phyloP scores from a whole-genome alignment of 345 rosid genomes.

The Psidium guajava region DNA sequence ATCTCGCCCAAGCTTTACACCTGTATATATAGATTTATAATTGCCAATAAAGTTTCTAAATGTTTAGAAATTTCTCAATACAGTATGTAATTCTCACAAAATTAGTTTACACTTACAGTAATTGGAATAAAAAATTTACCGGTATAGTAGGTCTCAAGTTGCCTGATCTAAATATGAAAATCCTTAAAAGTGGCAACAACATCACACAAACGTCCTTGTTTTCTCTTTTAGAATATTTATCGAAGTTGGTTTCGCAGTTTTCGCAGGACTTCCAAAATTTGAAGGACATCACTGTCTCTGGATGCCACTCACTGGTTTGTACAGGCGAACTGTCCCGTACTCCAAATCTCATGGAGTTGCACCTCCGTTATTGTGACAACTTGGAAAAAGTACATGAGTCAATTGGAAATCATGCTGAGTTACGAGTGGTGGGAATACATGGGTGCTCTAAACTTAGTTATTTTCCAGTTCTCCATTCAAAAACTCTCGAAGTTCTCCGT shows the following conservation, averaged over 20 bases:
- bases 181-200: neutral
- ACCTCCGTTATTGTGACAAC: rapidly evolving
- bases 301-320: neutral
- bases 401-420: neutral
- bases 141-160: too few relatives aligned
- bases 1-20: too few relatives aligned
- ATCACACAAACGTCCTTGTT: neutral
- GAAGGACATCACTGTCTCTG: too few relatives aligned
- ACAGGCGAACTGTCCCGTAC: rapidly evolving
- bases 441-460: neutral
- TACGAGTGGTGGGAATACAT: rapidly evolving
- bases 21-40: neutral
- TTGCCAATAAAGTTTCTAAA: too few relatives aligned
- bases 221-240: neutral
- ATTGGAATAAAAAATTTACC: neutral
- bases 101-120: too few relatives aligned
- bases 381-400: neutral
- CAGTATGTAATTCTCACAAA: too few relatives aligned
- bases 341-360: neutral
- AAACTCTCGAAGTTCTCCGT: neutral
- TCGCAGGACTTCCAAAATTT: neutral
- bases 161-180: too few relatives aligned
- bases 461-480: neutral
- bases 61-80: too few relatives aligned
- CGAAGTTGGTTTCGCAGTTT: neutral